These are phyloP conservation scores for Solidago caesia DNA, from an alignment of 129 eudicot genomes.

Conservation along the genomic window DNA sequence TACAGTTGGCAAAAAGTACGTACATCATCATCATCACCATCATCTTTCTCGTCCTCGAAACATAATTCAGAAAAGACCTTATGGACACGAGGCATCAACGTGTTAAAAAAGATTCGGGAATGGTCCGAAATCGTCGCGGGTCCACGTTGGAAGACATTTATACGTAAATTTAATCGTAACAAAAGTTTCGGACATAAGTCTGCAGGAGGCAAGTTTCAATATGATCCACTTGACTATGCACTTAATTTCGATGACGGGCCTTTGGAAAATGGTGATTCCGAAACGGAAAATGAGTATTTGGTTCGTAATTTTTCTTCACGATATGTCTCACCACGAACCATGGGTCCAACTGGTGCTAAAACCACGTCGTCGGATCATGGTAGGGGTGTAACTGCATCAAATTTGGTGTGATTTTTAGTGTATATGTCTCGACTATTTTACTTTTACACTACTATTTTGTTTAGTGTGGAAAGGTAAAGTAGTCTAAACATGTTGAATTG, in stretches of 20 bases:
- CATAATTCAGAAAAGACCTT: background rate
- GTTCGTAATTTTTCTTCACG: constrained; percentile 26
- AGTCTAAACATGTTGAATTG: no score
- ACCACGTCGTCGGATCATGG: background rate
- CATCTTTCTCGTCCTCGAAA: background rate
- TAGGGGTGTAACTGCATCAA: background rate
- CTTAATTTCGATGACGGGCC: constrained; percentile 29
- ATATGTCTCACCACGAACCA: background rate
- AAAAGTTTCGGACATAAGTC: background rate
- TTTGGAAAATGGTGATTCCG: constrained; percentile 13
- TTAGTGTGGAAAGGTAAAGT: no score
- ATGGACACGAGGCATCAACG: constrained; percentile 26
- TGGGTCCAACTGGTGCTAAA: background rate
- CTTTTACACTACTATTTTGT: no score
- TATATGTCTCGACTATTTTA: no score
- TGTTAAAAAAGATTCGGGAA: constrained; percentile 22
- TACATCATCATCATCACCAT: background rate
- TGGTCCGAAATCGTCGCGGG: constrained; percentile 33
- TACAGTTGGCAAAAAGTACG: constrained; percentile 22
- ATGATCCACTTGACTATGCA: constrained; percentile 20
- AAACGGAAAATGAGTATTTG: constrained; percentile 21
- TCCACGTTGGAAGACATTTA: constrained; percentile 28
- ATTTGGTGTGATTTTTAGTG: constrained; percentile 5
- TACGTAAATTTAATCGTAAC: constrained; percentile 19
- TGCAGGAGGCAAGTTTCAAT: background rate